Conservation (phyloP, 2,329 filamentous ascomycete species). For the Aspergillus clavatus region DNA sequence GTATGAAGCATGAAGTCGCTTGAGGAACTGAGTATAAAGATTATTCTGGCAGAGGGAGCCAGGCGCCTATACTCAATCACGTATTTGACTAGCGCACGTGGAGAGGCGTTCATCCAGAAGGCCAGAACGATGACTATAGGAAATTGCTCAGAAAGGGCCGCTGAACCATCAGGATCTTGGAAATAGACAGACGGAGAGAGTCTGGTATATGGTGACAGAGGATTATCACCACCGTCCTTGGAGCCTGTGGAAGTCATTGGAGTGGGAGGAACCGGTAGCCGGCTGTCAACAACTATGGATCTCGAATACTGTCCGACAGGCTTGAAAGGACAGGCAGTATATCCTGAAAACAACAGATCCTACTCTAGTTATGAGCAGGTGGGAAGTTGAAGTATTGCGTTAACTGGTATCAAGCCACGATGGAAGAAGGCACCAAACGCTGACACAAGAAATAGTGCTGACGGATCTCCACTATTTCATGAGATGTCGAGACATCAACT, state of each 20-base stretch:
- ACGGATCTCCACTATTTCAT: no score
- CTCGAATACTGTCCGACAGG: not conserved
- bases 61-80: conserved; percentile 41
- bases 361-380: no score
- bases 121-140: conserved; percentile 41
- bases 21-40: conserved; percentile 38
- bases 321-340: not conserved
- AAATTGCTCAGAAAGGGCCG: conserved; percentile 4
- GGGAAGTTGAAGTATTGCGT: not conserved
- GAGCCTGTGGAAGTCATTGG: conserved; percentile 6
- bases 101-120: conserved; percentile 47
- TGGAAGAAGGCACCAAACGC: not conserved
- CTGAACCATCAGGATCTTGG: conserved; percentile 26
- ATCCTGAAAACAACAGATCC: no score
- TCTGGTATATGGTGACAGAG: conserved; percentile 28
- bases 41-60: conserved; percentile 40
- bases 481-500: no score
- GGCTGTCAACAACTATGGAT: not conserved
- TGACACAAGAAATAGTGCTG: not conserved
- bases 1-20: conserved; percentile 31
- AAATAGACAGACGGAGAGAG: conserved; percentile 39
- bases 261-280: not conserved
- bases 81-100: conserved; percentile 46
- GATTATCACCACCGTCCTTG: conserved; percentile 2
- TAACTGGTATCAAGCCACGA: not conserved